Conservation (phyloP, 305 asterid species). For the Euphrasia arctica region DNA sequence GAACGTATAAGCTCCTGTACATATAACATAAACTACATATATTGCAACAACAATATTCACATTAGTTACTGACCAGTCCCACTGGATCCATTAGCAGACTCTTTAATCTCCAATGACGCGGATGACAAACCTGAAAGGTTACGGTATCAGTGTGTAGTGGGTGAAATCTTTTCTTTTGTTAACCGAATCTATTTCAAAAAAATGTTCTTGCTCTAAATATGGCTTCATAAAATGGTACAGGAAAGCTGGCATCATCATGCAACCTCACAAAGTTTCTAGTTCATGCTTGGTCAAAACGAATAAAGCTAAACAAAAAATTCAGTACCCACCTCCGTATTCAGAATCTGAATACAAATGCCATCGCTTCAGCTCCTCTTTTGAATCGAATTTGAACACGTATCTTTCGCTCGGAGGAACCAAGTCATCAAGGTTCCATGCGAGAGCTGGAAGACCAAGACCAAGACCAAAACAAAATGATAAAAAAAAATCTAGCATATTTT, state of each 20-base stretch:
- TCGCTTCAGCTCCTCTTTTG: slow-evolving; percentile 77
- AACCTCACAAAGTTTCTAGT: too few species aligned
- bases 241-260: too few species aligned
- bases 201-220: too few species aligned
- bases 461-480: slow-evolving; percentile 5
- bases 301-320: not conserved
- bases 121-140: slow-evolving; percentile 77
- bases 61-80: slow-evolving; percentile 53
- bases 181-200: not conserved
- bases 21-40: not conserved
- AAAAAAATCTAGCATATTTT: too few species aligned
- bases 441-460: slow-evolving; percentile 64
- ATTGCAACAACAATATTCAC: not conserved
- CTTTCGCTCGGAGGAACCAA: slow-evolving; percentile 85
- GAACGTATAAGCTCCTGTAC: too few species aligned
- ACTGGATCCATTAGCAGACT: slow-evolving; percentile 48
- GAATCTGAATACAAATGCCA: slow-evolving; percentile 98
- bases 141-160: not conserved
- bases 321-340: slow-evolving; percentile 80
- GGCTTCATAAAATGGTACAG: too few species aligned
- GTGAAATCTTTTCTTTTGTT: not conserved
- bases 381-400: slow-evolving; percentile 55
- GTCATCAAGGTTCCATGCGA: slow-evolving; percentile 80
- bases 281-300: not conserved
- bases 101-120: slow-evolving; percentile 75